Percentiles rank a stretch among this genome's conserved stretches.
These are phyloP conservation scores for Aspergillus sp. DNA, from an alignment of 2,329 filamentous ascomycete species.

Conservation along the genomic window DNA sequence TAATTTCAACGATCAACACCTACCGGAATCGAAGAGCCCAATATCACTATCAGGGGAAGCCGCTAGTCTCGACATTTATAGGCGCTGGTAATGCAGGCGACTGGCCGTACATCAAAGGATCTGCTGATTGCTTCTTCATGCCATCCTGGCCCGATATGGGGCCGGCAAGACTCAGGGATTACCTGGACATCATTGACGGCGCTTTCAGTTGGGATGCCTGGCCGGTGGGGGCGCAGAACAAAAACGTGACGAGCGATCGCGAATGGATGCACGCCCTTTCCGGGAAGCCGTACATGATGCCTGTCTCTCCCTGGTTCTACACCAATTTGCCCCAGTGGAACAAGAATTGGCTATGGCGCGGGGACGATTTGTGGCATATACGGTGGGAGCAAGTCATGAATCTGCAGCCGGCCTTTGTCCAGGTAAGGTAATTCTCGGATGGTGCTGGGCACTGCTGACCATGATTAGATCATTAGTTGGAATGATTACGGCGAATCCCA, in stretches of 20 bases:
- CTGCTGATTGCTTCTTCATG: slow-evolving; percentile 44
- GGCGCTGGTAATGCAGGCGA: slow-evolving; percentile 43
- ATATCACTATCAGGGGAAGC: slow-evolving; percentile 31
- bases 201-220: slow-evolving; percentile 50
- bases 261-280: slow-evolving; percentile 43
- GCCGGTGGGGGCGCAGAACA: slow-evolving; percentile 43
- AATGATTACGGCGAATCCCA: slow-evolving; percentile 64
- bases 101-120: slow-evolving; percentile 46
- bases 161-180: slow-evolving; percentile 30
- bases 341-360: slow-evolving; percentile 66
- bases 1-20: slow-evolving; percentile 30
- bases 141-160: slow-evolving; percentile 46
- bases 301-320: slow-evolving; percentile 60
- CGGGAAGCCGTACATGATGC: slow-evolving; percentile 55
- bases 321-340: slow-evolving; percentile 58
- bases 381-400: slow-evolving; percentile 59
- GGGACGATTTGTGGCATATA: slow-evolving; percentile 63
- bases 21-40: slow-evolving; percentile 30
- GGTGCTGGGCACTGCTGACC: background rate
- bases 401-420: slow-evolving; percentile 53
- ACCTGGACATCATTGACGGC: slow-evolving; percentile 41
- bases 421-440: slow-evolving; percentile 29
- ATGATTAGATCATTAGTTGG: slow-evolving; percentile 56
- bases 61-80: slow-evolving; percentile 47
- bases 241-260: slow-evolving; percentile 38